phyloP scores from a whole-genome alignment of 2,329 filamentous ascomycete species.

The Coniella lustricola region DNA sequence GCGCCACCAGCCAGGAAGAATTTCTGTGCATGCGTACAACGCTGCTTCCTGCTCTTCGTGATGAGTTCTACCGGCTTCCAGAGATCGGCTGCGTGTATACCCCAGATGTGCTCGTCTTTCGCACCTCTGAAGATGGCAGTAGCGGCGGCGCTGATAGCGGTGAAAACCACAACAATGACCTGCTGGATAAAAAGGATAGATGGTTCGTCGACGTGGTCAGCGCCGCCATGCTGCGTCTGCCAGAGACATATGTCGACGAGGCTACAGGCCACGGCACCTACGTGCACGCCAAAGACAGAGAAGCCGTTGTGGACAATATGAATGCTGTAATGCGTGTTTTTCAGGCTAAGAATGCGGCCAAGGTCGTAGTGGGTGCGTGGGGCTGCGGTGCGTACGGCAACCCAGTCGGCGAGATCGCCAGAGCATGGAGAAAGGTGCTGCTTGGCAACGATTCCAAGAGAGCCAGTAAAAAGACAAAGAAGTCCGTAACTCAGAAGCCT shows the following conservation, averaged over 20 bases:
- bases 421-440: constrained; percentile 43
- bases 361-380: constrained; percentile 56
- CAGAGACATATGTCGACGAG: constrained; percentile 39
- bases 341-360: constrained; percentile 35
- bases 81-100: constrained; percentile 51
- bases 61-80: constrained; percentile 53
- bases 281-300: constrained; percentile 40
- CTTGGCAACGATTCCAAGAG: constrained; percentile 21
- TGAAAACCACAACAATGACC: neutral
- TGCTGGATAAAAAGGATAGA: constrained; percentile 38
- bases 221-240: constrained; percentile 52
- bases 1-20: constrained; percentile 55
- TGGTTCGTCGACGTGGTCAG: constrained; percentile 54
- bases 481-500: constrained; percentile 12
- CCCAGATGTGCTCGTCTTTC: constrained; percentile 53
- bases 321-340: constrained; percentile 48
- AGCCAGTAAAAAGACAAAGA: constrained; percentile 5
- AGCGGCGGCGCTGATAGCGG: constrained; percentile 20
- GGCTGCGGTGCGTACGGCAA: constrained; percentile 60
- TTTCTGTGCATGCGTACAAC: constrained; percentile 55
- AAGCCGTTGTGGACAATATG: constrained; percentile 49
- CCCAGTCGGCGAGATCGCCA: constrained; percentile 50
- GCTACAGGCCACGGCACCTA: constrained; percentile 29
- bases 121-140: constrained; percentile 18
- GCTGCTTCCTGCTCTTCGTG: constrained; percentile 48